Evolutionary conservation across 1,139 yeast genomes (phyloP).

Genomic region (Debaryomyces sp.): DNA sequence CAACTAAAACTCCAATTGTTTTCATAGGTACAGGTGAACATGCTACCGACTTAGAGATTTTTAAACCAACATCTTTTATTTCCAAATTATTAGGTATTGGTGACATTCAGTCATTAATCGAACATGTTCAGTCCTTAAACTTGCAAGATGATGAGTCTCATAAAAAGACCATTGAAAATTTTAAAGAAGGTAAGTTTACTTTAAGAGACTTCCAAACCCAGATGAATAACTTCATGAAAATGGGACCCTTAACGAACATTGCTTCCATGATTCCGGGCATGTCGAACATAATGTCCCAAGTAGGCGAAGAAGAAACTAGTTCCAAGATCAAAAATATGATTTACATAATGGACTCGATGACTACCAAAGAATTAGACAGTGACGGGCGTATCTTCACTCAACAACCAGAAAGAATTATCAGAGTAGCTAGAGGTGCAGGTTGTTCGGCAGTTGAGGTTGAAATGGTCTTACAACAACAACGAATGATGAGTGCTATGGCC

Average conservation of each 20-base stretch:
- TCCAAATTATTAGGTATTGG: slow-evolving; percentile 93
- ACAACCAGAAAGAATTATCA: slow-evolving; percentile 81
- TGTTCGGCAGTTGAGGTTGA: slow-evolving; percentile 92
- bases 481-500: slow-evolving; percentile 96
- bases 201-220: slow-evolving; percentile 91
- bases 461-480: slow-evolving; percentile 87
- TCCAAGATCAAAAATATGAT: slow-evolving; percentile 85
- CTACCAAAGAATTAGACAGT: slow-evolving; percentile 84
- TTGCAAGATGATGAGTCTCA: slow-evolving; percentile 70
- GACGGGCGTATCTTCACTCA: slow-evolving; percentile 83
- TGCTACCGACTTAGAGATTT: slow-evolving; percentile 87
- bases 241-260: slow-evolving; percentile 94
- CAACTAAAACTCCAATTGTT: slow-evolving; percentile 93
- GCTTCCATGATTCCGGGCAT: slow-evolving; percentile 97
- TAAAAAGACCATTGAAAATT: slow-evolving; percentile 88
- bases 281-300: slow-evolving; percentile 79
- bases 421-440: slow-evolving; percentile 97
- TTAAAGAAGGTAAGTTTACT: slow-evolving; percentile 94
- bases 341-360: slow-evolving; percentile 95
- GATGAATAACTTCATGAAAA: slow-evolving; percentile 90
- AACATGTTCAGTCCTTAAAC: slow-evolving; percentile 86
- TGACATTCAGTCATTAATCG: slow-evolving; percentile 91
- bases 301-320: slow-evolving; percentile 89
- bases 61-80: slow-evolving; percentile 86
- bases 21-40: slow-evolving; percentile 99